phyloP scores from a whole-genome alignment of 495 filamentous ascomycete genomes.

The Xylaria longipes region DNA sequence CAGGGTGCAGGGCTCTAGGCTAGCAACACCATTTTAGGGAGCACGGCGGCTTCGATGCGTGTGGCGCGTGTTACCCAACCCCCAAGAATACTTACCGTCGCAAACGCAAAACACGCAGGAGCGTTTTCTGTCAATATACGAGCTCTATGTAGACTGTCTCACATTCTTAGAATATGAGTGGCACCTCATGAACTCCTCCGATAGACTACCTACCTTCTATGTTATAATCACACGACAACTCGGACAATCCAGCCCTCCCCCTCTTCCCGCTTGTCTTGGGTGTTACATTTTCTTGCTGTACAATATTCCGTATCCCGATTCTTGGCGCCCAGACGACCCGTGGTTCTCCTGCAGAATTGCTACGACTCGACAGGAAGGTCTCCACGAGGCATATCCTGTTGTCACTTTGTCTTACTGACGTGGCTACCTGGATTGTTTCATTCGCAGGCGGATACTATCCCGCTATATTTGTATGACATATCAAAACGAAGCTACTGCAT shows the following conservation, averaged over 20 bases:
- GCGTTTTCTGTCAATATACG: background rate
- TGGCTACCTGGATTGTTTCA: slow-evolving; percentile 10
- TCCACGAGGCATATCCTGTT: slow-evolving; percentile 13
- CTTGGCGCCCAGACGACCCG: slow-evolving; percentile 25
- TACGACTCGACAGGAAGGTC: slow-evolving; percentile 26
- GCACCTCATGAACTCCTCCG: background rate
- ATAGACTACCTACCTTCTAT: background rate
- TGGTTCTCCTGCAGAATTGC: slow-evolving; percentile 17
- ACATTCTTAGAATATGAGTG: background rate
- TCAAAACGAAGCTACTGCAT: slow-evolving; percentile 1
- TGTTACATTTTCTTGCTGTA: slow-evolving; percentile 21
- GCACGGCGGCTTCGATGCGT: background rate
- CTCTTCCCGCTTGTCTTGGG: background rate
- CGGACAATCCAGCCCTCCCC: background rate
- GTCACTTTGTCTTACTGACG: slow-evolving; percentile 17
- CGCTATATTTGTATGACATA: slow-evolving; percentile 7
- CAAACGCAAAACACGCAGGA: background rate
- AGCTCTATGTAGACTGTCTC: background rate
- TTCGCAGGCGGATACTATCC: background rate
- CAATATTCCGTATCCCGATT: slow-evolving; percentile 18
- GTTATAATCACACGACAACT: slow-evolving; percentile 1
- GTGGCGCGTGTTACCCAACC: background rate
- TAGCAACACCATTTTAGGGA: background rate
- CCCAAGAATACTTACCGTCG: background rate
- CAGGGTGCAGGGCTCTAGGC: background rate